phyloP scores from a whole-genome alignment of 495 filamentous ascomycete genomes.

The Aspergillus cavernicola region DNA sequence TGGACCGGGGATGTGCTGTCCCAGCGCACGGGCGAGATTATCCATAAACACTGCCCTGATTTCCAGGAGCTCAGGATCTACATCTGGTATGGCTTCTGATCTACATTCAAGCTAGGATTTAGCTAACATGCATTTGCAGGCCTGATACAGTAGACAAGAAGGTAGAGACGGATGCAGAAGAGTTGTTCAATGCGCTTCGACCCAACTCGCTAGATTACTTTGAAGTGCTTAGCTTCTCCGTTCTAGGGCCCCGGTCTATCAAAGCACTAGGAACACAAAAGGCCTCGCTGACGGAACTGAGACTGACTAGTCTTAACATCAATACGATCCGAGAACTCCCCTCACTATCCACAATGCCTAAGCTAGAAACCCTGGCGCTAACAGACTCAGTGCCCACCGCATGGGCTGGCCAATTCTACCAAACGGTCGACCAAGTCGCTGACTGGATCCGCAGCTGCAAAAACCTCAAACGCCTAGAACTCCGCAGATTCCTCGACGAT shows the following conservation, averaged over 20 bases:
- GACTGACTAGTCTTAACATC: conserved; percentile 47
- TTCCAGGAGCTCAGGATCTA: conserved; percentile 60
- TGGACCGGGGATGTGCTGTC: conserved; percentile 56
- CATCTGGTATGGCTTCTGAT: conserved; percentile 36
- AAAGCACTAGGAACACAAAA: conserved; percentile 56
- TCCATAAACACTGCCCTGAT: conserved; percentile 54
- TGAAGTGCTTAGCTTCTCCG: conserved; percentile 49
- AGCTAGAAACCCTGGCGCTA: conserved; percentile 52
- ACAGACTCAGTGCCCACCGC: conserved; percentile 29
- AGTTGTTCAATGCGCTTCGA: conserved; percentile 53
- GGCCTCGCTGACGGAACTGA: conserved; percentile 52
- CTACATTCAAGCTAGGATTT: background rate
- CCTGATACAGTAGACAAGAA: conserved; percentile 19
- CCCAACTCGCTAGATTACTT: conserved; percentile 59
- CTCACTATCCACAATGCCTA: conserved; percentile 46
- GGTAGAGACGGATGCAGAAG: conserved; percentile 52
- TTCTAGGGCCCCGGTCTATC: conserved; percentile 52
- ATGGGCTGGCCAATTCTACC: conserved; percentile 39
- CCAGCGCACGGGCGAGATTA: conserved; percentile 45
- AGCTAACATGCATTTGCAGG: background rate
- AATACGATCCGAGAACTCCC: conserved; percentile 36
- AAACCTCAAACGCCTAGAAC: conserved; percentile 44
- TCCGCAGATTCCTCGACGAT: conserved; percentile 49
- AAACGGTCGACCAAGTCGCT: conserved; percentile 48
- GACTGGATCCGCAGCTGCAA: conserved; percentile 47